Evolutionary conservation across 306 rosid species (phyloP), one percentile per base, ranked within the genome.

Genomic region (Dalbergia oliveri): DNA sequence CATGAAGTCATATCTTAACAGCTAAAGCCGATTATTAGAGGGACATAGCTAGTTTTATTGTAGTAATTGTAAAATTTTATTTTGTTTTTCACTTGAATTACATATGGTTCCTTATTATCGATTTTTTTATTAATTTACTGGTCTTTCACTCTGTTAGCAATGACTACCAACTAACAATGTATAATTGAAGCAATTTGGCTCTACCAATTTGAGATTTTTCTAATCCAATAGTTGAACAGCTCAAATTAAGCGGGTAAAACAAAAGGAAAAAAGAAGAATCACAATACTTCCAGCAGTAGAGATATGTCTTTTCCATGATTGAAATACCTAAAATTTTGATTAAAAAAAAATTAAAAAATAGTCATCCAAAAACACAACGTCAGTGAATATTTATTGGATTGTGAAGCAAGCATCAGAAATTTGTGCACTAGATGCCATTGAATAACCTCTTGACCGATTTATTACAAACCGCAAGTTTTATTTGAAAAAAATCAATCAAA

Each of bases 181-280:
- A 45, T 60, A 26, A 8, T 62, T 37, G 34, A 79, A 12, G 77
- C 39, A 59, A 78, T n/a, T 69, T 79, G 83, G 9, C 50, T 79
- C 41, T 18, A 61, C 31, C 15, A 14, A 35, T 44, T 58, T 57
- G 4, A n/a, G 6, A 56, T 39, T 14, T 14, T 39, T 66, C 4
- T 43, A 58, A 68, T 31, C 47, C 61, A 37, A 13, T 3, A 33
- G 1, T 3, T 39, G 15, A 59, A 23, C 58, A 59, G 13, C 45
- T 74, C 31, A 14, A 60, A 60, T 19, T 60, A 60, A 18, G 14
- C 13, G 44, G 11, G 51, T 16, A 8, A 65, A 65, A 9, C 49
- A 3, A n/a, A 64, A 65, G 21, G 13, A 10, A 65, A 41, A 39
- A 37, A 37, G 41, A 4, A 50, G 2, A 75, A 8, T 73, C 5